Conservation (phyloP, 2,329 filamentous ascomycete species). For the Stenocarpella maydis region DNA sequence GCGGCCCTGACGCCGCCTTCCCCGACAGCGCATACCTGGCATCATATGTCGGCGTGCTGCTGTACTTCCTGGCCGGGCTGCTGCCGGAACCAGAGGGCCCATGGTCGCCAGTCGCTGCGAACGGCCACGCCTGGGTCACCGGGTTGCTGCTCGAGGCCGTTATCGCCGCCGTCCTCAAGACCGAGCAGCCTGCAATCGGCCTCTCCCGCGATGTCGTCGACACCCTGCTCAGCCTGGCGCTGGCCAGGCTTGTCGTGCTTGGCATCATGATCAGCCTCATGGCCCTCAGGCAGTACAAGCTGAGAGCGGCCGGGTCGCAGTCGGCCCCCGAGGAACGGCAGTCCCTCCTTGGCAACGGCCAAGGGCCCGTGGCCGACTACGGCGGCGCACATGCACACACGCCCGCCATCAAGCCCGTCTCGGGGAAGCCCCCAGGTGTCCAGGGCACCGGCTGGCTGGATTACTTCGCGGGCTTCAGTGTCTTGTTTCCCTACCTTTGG, state of each 20-base stretch:
- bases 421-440: slow-evolving; percentile 39
- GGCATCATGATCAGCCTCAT: slow-evolving; percentile 47
- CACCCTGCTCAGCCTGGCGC: slow-evolving; percentile 43
- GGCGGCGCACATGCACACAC: slow-evolving; percentile 38
- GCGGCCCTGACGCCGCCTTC: slow-evolving; percentile 42
- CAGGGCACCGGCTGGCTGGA: slow-evolving; percentile 53
- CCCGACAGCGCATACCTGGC: slow-evolving; percentile 52
- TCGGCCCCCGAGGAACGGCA: slow-evolving; percentile 47
- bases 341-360: slow-evolving; percentile 51
- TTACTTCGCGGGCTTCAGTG: slow-evolving; percentile 54
- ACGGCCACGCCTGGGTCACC: slow-evolving; percentile 49
- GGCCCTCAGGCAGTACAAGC: slow-evolving; percentile 43
- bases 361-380: slow-evolving; percentile 40
- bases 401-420: slow-evolving; percentile 39
- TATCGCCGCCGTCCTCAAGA: slow-evolving; percentile 47
- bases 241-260: slow-evolving; percentile 45
- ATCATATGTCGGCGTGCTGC: slow-evolving; percentile 50
- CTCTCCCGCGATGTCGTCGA: slow-evolving; percentile 44
- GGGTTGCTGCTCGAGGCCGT: slow-evolving; percentile 47
- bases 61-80: slow-evolving; percentile 52
- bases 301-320: slow-evolving; percentile 40
- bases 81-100: slow-evolving; percentile 55
- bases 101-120: slow-evolving; percentile 49
- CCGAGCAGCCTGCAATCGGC: slow-evolving; percentile 42
- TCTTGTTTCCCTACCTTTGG: slow-evolving; percentile 57